Percentiles rank a stretch among this genome's conserved stretches.
These are phyloP conservation scores for Coemansia sp. DNA, from an alignment of 192 early-diverging fungal species.

Conservation along the genomic window DNA sequence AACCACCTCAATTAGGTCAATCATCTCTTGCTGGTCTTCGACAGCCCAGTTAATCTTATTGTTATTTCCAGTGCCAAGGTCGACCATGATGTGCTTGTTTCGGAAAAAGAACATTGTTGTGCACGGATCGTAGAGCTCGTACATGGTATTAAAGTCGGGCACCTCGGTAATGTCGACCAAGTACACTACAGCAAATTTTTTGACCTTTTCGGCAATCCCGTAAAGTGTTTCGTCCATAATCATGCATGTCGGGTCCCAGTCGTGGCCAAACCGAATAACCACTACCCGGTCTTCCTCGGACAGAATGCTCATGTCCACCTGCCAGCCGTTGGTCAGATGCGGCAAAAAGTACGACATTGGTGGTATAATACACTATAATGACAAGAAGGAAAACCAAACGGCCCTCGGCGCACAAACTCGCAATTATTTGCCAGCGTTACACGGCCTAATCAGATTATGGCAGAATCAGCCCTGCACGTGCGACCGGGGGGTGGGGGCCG, in stretches of 20 bases:
- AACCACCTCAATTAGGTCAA: constrained; percentile 88
- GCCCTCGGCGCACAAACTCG: neutral
- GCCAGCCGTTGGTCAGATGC: constrained; percentile 73
- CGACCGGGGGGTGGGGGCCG: constrained; percentile 7
- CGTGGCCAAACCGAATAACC: constrained; percentile 95
- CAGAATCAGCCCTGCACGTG: neutral
- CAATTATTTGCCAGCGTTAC: neutral
- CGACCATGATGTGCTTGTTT: constrained; percentile 99
- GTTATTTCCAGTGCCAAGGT: constrained; percentile 99
- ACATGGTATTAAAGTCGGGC: constrained; percentile 94
- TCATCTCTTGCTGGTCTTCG: constrained; percentile 93
- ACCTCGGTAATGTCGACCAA: constrained; percentile 95
- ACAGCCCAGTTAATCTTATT: constrained; percentile 99
- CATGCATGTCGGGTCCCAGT: constrained; percentile 97
- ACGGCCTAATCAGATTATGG: constrained; percentile 1
- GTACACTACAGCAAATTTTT: constrained; percentile 98
- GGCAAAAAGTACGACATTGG: constrained; percentile 48
- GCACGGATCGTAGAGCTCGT: constrained; percentile 98
- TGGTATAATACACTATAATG: neutral
- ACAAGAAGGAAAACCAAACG: neutral
- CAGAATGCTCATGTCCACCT: constrained; percentile 98
- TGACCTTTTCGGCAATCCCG: constrained; percentile 89
- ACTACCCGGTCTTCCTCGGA: constrained; percentile 98
- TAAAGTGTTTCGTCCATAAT: constrained; percentile 96
- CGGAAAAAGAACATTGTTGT: constrained; percentile 97